A percentile compares a stretch with the other conserved stretches of the same genome.
Conservation (phyloP, 352 stramenopile genomes). For the Pythium rishiriense region DNA sequence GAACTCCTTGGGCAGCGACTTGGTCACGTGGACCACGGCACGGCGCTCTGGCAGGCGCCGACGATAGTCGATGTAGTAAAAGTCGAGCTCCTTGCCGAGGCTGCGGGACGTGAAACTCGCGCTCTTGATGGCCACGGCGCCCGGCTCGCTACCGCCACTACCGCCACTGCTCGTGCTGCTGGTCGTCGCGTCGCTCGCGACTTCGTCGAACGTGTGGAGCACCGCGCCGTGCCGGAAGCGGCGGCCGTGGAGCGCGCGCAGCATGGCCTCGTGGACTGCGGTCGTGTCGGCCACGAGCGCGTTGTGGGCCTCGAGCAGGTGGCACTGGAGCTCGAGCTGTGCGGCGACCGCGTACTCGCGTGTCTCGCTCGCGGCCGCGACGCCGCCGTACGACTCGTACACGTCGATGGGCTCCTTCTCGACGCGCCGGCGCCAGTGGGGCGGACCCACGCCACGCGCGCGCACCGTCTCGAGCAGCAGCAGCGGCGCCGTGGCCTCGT, state of each 20-base stretch:
- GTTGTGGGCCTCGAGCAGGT: constrained; percentile 26
- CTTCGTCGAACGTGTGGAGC: constrained; percentile 23
- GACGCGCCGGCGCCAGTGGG: constrained; percentile 27
- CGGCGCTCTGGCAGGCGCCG: constrained; percentile 14
- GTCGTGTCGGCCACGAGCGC: constrained; percentile 12
- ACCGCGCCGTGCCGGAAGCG: constrained; percentile 18
- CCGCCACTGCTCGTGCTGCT: not conserved
- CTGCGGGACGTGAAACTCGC: constrained; percentile 14
- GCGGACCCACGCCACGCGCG: constrained; percentile 15
- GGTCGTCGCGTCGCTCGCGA: not conserved
- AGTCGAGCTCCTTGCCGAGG: constrained; percentile 21
- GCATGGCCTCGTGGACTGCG: constrained; percentile 8
- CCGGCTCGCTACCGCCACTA: not conserved
- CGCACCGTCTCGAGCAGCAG: constrained; percentile 20
- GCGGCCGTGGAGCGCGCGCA: constrained; percentile 19
- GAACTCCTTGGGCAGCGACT: constrained; percentile 57
- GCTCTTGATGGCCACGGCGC: constrained; percentile 20
- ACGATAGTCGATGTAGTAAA: constrained; percentile 23
- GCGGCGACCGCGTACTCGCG: constrained; percentile 22
- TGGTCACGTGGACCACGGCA: constrained; percentile 46
- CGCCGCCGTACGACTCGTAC: constrained; percentile 23
- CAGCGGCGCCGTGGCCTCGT: constrained; percentile 27
- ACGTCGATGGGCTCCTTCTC: constrained; percentile 29
- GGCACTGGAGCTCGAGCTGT: constrained; percentile 20
- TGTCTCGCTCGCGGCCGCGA: constrained; percentile 8